Evolutionary conservation across 2,329 filamentous ascomycete species (phyloP).

Genomic region (Ceratocystis papillata): DNA sequence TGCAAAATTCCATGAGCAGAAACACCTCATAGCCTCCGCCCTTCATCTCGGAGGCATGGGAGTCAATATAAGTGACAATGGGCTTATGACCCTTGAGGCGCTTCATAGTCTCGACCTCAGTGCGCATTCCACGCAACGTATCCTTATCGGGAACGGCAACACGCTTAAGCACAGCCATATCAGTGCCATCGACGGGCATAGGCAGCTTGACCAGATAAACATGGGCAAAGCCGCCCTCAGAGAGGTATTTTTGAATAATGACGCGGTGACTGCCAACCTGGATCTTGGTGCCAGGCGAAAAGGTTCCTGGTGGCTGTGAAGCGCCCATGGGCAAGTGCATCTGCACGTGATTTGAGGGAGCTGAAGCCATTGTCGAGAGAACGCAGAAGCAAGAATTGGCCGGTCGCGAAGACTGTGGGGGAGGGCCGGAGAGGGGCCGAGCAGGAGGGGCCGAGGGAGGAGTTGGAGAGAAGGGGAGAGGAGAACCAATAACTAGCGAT

Average conservation of each 20-base stretch:
- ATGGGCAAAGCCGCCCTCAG: conserved; percentile 95
- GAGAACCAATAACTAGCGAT: neutral
- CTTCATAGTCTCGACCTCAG: conserved; percentile 99
- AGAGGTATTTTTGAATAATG: conserved; percentile 92
- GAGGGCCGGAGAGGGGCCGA: neutral
- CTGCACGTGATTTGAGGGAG: conserved; percentile 22
- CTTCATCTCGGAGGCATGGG: conserved; percentile 86
- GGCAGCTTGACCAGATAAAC: conserved; percentile 91
- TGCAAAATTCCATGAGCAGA: conserved; percentile 94
- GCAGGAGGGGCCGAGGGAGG: neutral
- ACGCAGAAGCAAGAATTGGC: neutral
- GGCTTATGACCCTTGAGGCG: conserved; percentile 90
- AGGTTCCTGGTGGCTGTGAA: conserved; percentile 65
- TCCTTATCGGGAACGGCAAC: conserved; percentile 96
- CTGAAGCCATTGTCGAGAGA: conserved; percentile 20
- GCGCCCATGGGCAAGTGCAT: conserved; percentile 31
- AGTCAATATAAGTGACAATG: conserved; percentile 97
- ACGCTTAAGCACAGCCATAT: conserved; percentile 79
- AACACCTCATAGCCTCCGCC: conserved; percentile 97
- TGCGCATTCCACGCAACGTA: conserved; percentile 87
- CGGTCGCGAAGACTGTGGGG: neutral
- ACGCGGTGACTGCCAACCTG: conserved; percentile 89
- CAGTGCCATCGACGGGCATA: conserved; percentile 62
- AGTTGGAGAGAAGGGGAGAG: neutral
- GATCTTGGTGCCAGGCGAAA: conserved; percentile 88